Evolutionary conservation across 2,329 filamentous ascomycete genomes (phyloP), one percentile per base, ranked within the genome.

Genomic region (Rhinocladiella similis): DNA sequence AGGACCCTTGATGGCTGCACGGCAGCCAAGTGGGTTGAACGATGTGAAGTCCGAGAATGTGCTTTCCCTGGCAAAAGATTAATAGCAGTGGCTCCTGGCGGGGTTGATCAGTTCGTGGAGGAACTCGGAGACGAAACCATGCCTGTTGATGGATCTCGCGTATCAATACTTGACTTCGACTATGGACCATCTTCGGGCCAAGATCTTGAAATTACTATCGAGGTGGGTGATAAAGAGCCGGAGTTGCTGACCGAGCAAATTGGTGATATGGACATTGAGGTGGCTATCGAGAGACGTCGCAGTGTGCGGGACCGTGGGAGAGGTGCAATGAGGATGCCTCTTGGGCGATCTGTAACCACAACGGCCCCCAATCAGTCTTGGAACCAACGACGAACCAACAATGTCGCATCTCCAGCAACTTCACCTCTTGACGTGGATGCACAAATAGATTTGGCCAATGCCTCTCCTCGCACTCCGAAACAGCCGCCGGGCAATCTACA

Each of bases 101-200:
- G 90, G 16, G 78, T 83, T 22, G 80, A 81, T 1, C 76, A 80
- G 0, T 79, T 83, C 56, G 74, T 77, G 6, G 63, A 64, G 54
- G 74, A 83, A 41, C 80, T 83, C 2, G 87, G 90, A 54, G 86
- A 90, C 61, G 88, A 91, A 63, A 85, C 84, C 46, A 83, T 89
- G 66, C 89, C 90, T 61, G 81, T 90, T n/a, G 90, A 93, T 66
- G 89, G 89, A 5, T 89, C 89, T 13, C 82, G 89, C 59, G 76
- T 94, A 42, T 81, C 83, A 9, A 74, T 93, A 7, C 75, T 92
- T 43, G 89, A 93, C 69, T 93, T 93, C 69, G 82, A 87, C 61
- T 88, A 88, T 63, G 75, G 79, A 1, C 65, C 79, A 1, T 72
- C 67, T 3, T 76, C 89, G 67, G 87, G 86, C 3, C 70, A 73